phyloP scores from a whole-genome alignment of 345 rosid species.

The Brassica juncea region DNA sequence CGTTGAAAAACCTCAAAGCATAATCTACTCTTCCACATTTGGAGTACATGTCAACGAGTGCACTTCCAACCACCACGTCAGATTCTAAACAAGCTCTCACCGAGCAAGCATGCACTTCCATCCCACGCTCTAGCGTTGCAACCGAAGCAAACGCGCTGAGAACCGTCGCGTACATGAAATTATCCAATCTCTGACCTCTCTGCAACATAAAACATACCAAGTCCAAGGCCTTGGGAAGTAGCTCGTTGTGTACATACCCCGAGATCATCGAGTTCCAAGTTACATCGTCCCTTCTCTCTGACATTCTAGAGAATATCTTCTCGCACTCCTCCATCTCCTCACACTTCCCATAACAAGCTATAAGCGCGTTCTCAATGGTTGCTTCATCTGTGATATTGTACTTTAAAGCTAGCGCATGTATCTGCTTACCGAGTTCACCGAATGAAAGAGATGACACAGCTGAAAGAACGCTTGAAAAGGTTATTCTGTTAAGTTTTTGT shows the following conservation, averaged over 20 bases:
- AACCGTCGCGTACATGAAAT: conserved; percentile 85
- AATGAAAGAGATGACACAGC: conserved; percentile 61
- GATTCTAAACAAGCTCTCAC: conserved; percentile 72
- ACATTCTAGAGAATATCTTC: conserved; percentile 77
- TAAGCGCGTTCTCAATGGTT: conserved; percentile 76
- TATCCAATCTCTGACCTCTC: conserved; percentile 69
- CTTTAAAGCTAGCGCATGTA: conserved; percentile 69
- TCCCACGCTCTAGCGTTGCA: conserved; percentile 87
- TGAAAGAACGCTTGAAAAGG: conserved; percentile 69
- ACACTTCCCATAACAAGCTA: conserved; percentile 87
- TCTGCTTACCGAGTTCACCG: conserved; percentile 55
- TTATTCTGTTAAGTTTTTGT: conserved; percentile 64
- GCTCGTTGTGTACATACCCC: conserved; percentile 77
- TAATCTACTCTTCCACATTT: conserved; percentile 92
- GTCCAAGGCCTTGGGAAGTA: conserved; percentile 72
- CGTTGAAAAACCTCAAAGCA: conserved; percentile 69
- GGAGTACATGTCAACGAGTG: conserved; percentile 91
- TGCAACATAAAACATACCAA: conserved; percentile 79
- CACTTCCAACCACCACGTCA: conserved; percentile 94
- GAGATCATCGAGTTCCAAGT: conserved; percentile 94
- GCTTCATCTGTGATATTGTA: conserved; percentile 47
- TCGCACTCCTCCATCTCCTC: conserved; percentile 74
- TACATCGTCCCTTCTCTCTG: conserved; percentile 72
- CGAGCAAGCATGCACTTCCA: conserved; percentile 89
- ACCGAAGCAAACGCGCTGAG: conserved; percentile 94